Percentiles rank a stretch among this genome's conserved stretches.
Evolutionary conservation across 2,329 filamentous ascomycete genomes (phyloP).

Genomic region (Sporothrix globosa): DNA sequence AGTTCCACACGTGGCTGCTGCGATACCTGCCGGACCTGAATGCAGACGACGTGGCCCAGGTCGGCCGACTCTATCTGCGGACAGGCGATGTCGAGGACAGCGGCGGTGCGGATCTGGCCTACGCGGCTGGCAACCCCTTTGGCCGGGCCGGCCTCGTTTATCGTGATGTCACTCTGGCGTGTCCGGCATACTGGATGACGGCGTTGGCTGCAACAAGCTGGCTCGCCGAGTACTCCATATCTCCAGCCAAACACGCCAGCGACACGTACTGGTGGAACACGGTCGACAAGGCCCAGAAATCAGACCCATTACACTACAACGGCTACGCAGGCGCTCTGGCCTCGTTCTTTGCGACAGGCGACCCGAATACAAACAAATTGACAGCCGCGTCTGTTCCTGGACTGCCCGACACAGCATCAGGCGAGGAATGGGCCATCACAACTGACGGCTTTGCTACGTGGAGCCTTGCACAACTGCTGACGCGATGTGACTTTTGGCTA

Average conservation of each 20-base stretch:
- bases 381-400: constrained; percentile 49
- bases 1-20: constrained; percentile 57
- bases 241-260: constrained; percentile 61
- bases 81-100: constrained; percentile 50
- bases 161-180: constrained; percentile 61
- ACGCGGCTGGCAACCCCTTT: constrained; percentile 51
- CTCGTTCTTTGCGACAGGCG: constrained; percentile 62
- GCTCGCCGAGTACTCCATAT: constrained; percentile 62
- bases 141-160: constrained; percentile 60
- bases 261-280: constrained; percentile 64
- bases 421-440: constrained; percentile 56
- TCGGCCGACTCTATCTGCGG: constrained; percentile 54
- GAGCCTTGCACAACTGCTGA: constrained; percentile 46
- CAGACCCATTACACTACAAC: constrained; percentile 57
- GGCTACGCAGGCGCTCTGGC: constrained; percentile 63
- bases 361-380: constrained; percentile 61
- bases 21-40: constrained; percentile 58
- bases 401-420: constrained; percentile 50
- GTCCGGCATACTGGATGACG: constrained; percentile 62
- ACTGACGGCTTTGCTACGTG: constrained; percentile 50
- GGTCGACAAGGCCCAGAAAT: constrained; percentile 55
- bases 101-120: constrained; percentile 44
- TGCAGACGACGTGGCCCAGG: constrained; percentile 44
- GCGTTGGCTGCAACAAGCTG: constrained; percentile 52
- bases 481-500: constrained; percentile 59